Base-by-base conservation (phyloP, 225 moss, liverwort and hornwort species). In the Physcomitrellopsis africana region DNA sequence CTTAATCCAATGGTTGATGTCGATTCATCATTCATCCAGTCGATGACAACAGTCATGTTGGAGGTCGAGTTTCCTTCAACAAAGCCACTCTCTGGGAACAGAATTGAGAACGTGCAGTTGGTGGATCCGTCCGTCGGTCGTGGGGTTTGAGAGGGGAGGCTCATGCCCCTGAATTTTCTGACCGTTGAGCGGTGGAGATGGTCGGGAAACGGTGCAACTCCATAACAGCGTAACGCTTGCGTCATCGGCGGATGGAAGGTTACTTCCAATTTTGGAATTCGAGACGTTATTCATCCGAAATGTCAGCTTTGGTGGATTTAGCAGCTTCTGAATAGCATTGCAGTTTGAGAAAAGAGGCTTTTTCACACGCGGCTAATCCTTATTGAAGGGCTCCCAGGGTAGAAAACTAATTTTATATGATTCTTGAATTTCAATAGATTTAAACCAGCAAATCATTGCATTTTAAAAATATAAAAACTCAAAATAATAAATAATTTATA, bases 161-260 rank as follows among this genome's bases (percentile, higher is more conserved):
- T 0, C 0, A 0, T 0, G 41, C 1, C 17, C 3, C 23, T 2
- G 0, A 6, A 1, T 0, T 0, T 0, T 27, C 4, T 29, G 67
- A 55, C 79, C 41, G 67, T 1, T 44, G 73, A 17, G 9, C 46
- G 72, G 63, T 3, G 14, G 1, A 0, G 0, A 1, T 14, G 82
- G 74, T 78, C 65, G 82, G 69, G 52, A 59, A 69, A 51, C 82
- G 74, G 70, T 82, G 82, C 10, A 12, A 9, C 55, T 14, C 4
- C 15, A 67, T 79, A 62, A 8, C 51, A 60, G 64, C 52, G 58
- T 8, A 7, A 11, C 1, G 53, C 59, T 14, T 47, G 24, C 32
- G 52, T 23, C 32, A 18, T 51, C 52, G 20, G 22, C 9, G 27
- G 52, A 23, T 56, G 1, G 2, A 53, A 29, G 19, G 8, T 42